phyloP scores from a whole-genome alignment of 139 green algal genomes.

The Tetradesmus lagerheimii region DNA sequence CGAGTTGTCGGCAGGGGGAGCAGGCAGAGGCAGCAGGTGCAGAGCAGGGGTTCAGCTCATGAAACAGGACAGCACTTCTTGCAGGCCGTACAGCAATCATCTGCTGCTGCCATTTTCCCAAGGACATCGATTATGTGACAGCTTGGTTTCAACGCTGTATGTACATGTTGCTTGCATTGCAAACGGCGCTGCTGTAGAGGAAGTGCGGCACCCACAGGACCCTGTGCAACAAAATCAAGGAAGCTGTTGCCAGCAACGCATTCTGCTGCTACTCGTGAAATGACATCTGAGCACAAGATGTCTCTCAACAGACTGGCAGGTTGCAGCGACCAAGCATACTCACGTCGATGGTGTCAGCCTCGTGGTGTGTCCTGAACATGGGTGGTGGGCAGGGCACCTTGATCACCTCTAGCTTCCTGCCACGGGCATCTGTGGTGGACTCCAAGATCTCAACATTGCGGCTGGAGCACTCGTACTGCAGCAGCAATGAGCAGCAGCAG shows the following conservation, averaged over 20 bases:
- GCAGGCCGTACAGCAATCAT: no score
- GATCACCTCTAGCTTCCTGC: constrained; percentile 72
- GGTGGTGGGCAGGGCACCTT: constrained; percentile 75
- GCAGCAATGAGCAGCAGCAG: neutral
- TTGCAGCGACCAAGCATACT: constrained; percentile 4
- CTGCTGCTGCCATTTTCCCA: neutral
- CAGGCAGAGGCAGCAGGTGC: neutral
- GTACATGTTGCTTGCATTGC: no score
- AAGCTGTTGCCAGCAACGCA: no score
- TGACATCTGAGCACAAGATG: no score
- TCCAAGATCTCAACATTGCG: constrained; percentile 57
- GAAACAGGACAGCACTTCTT: neutral
- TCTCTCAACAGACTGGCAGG: no score
- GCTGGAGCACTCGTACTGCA: constrained; percentile 63
- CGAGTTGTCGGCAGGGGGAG: neutral
- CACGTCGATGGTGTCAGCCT: constrained; percentile 58
- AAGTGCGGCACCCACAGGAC: no score
- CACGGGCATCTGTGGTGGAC: constrained; percentile 64
- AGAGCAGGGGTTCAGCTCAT: no score
- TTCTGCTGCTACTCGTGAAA: no score
- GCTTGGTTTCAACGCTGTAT: no score
- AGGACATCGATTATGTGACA: no score
- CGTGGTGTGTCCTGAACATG: constrained; percentile 64
- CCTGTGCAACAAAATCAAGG: no score
- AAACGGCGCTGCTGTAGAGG: no score